Conservation (phyloP, 2,329 filamentous ascomycete species). For the Coniochaeta ligniaria region DNA sequence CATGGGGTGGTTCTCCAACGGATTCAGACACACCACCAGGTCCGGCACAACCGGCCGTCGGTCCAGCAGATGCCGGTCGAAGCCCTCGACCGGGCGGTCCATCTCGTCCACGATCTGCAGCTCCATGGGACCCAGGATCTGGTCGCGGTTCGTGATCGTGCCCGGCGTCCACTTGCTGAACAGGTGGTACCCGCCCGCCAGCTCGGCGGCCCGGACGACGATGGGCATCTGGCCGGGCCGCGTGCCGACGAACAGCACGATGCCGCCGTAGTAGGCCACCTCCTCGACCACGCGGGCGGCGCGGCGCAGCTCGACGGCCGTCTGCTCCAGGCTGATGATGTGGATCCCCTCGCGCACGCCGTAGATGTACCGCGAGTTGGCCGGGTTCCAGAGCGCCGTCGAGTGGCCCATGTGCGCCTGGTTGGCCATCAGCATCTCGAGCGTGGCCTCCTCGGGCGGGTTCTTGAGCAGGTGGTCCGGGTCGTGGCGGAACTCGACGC, state of each 20-base stretch:
- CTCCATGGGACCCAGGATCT: constrained; percentile 66
- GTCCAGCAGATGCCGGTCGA: constrained; percentile 56
- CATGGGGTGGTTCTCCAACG: constrained; percentile 82
- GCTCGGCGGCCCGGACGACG: constrained; percentile 72
- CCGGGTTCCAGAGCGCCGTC: constrained; percentile 88
- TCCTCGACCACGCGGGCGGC: constrained; percentile 89
- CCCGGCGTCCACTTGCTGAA: constrained; percentile 93
- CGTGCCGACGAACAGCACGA: constrained; percentile 88
- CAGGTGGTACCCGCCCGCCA: constrained; percentile 76
- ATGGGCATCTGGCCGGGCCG: constrained; percentile 72
- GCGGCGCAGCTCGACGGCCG: constrained; percentile 81
- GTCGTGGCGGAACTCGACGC: constrained; percentile 49
- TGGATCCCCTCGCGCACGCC: constrained; percentile 83
- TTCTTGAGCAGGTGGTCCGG: constrained; percentile 60
- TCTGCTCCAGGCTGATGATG: constrained; percentile 87
- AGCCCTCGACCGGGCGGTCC: constrained; percentile 56
- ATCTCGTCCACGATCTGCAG: constrained; percentile 71
- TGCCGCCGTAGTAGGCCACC: constrained; percentile 71
- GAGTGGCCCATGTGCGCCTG: constrained; percentile 88
- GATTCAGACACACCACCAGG: constrained; percentile 87
- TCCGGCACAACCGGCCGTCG: constrained; percentile 72
- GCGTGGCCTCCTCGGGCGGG: constrained; percentile 77
- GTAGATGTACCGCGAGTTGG: constrained; percentile 89
- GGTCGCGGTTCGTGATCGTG: constrained; percentile 84
- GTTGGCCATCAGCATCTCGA: constrained; percentile 83